Percentiles rank a stretch among this genome's conserved stretches.
phyloP scores from a whole-genome alignment of 2,329 filamentous ascomycete genomes.

The Emergomyces pasteurianus region DNA sequence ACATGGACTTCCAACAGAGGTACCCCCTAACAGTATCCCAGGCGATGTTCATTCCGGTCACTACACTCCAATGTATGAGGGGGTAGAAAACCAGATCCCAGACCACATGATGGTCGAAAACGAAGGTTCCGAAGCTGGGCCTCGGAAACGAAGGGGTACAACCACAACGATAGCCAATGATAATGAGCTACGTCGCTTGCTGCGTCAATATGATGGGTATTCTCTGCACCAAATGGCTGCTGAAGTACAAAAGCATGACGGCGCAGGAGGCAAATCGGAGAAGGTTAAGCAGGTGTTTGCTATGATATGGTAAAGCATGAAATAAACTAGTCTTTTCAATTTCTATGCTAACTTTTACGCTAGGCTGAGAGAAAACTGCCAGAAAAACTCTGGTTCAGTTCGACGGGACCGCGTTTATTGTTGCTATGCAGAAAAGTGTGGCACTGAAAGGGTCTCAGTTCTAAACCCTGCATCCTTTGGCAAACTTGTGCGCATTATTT shows the following conservation, averaged over 20 bases:
- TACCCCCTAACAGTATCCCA: constrained; percentile 22
- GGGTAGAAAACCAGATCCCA: constrained; percentile 30
- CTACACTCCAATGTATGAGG: constrained; percentile 31
- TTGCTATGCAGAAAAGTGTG: constrained; percentile 86
- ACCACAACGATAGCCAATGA: constrained; percentile 39
- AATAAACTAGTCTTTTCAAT: not conserved
- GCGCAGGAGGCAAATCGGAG: constrained; percentile 38
- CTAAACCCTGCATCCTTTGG: constrained; percentile 96
- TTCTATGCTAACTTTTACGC: constrained; percentile 2
- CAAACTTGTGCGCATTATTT: constrained; percentile 91
- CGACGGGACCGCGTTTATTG: constrained; percentile 89
- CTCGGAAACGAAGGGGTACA: constrained; percentile 35
- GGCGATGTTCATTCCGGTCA: constrained; percentile 22
- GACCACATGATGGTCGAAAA: constrained; percentile 30
- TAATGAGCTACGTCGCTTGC: constrained; percentile 35
- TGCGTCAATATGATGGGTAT: constrained; percentile 36
- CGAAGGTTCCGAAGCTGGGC: constrained; percentile 32
- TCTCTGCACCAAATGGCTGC: constrained; percentile 36
- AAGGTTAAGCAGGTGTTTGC: constrained; percentile 42
- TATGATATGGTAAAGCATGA: constrained; percentile 36
- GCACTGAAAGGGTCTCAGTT: constrained; percentile 84
- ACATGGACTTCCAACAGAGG: constrained; percentile 25
- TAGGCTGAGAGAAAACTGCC: constrained; percentile 38
- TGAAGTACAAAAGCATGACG: constrained; percentile 39
- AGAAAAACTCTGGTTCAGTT: constrained; percentile 51